Conservation (phyloP, 73 alveolate species). For the Paramecium caudatum region DNA sequence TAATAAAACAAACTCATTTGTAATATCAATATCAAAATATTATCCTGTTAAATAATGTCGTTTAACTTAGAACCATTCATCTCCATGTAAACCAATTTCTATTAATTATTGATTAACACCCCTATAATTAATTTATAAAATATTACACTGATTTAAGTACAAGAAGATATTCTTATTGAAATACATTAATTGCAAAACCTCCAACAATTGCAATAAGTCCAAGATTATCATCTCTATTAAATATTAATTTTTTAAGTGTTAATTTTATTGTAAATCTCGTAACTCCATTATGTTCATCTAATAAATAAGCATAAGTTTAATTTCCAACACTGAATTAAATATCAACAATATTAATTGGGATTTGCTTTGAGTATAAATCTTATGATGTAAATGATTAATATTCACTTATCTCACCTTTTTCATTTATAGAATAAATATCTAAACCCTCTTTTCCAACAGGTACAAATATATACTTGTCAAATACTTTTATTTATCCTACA, state of each 20-base stretch:
- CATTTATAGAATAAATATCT: not conserved
- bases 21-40: slow-evolving; percentile 62
- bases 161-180: not conserved
- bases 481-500: not conserved
- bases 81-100: not conserved
- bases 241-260: not conserved
- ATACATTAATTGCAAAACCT: not conserved
- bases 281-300: slow-evolving; percentile 33
- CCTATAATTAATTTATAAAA: not conserved
- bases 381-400: not conserved
- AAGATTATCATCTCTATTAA: slow-evolving; percentile 26
- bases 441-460: slow-evolving; percentile 42
- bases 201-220: not conserved
- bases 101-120: slow-evolving; percentile 1
- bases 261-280: not conserved
- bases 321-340: not conserved
- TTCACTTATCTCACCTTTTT: not conserved
- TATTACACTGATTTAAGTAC: not conserved
- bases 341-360: not conserved
- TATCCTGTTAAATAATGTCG: not conserved
- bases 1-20: not conserved
- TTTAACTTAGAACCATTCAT: slow-evolving; percentile 48
- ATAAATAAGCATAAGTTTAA: not conserved
- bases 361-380: not conserved
- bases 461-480: not conserved